Evolutionary conservation across 2,329 filamentous ascomycete species (phyloP).

Genomic region (Catunica adiposa): DNA sequence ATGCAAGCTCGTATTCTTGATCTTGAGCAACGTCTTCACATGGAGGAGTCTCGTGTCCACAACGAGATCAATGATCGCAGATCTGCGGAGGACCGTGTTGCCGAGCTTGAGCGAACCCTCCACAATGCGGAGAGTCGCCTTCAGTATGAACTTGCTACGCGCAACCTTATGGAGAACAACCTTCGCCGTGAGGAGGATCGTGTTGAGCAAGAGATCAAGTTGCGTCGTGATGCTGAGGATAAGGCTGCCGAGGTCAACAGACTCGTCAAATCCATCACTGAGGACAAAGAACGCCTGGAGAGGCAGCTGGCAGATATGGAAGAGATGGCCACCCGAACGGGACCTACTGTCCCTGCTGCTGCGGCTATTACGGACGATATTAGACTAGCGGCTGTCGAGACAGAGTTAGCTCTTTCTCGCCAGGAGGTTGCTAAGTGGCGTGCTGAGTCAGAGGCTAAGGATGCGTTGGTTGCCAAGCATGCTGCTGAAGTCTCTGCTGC

Average conservation of each 20-base stretch:
- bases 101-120: slow-evolving; percentile 38
- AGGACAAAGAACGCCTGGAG: slow-evolving; percentile 53
- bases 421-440: slow-evolving; percentile 45
- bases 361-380: slow-evolving; percentile 31
- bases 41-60: slow-evolving; percentile 32
- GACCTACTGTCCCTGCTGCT: background rate
- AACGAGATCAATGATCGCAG: slow-evolving; percentile 33
- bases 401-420: slow-evolving; percentile 40
- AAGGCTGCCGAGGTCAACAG: slow-evolving; percentile 56
- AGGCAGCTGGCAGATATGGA: slow-evolving; percentile 53
- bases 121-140: slow-evolving; percentile 41
- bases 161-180: slow-evolving; percentile 52
- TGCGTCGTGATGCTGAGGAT: slow-evolving; percentile 53
- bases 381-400: slow-evolving; percentile 50
- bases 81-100: slow-evolving; percentile 34
- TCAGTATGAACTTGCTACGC: slow-evolving; percentile 45
- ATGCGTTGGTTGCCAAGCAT: slow-evolving; percentile 41
- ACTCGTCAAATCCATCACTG: slow-evolving; percentile 50
- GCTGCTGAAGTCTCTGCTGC: slow-evolving; percentile 41
- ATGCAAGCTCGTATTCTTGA: slow-evolving; percentile 43
- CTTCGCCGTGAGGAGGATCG: slow-evolving; percentile 46
- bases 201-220: slow-evolving; percentile 45
- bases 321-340: slow-evolving; percentile 27
- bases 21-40: slow-evolving; percentile 39
- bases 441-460: slow-evolving; percentile 42